Evolutionary conservation across 2,329 filamentous ascomycete species (phyloP).

Genomic region (Aspergillus texensis): DNA sequence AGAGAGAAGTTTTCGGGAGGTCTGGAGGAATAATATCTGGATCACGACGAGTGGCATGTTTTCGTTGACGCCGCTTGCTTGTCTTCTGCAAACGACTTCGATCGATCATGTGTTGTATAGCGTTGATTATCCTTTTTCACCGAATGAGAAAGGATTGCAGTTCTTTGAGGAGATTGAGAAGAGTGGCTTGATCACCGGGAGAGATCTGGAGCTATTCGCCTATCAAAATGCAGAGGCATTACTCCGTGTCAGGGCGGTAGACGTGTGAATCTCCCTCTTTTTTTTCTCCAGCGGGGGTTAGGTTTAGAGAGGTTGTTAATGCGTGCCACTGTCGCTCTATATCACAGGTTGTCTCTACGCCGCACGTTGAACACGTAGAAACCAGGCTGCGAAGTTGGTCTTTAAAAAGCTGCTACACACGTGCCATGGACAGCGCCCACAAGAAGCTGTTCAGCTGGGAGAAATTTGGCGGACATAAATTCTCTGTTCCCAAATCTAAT

Average conservation of each 20-base stretch:
- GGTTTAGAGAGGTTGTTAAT: background rate
- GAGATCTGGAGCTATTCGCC: constrained; percentile 54
- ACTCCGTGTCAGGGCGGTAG: constrained; percentile 35
- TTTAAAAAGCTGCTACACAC: background rate
- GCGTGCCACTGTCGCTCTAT: background rate
- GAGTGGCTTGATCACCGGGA: constrained; percentile 53
- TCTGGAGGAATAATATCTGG: constrained; percentile 43
- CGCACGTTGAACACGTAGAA: background rate
- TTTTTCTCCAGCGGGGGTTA: background rate
- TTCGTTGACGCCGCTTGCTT: constrained; percentile 9
- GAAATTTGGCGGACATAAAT: background rate
- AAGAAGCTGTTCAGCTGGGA: background rate
- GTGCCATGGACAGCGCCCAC: too few species aligned
- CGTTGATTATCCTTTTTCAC: constrained; percentile 49
- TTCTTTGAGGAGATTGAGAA: constrained; percentile 54
- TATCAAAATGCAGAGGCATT: constrained; percentile 56
- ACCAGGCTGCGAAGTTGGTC: background rate
- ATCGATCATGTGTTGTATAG: constrained; percentile 15
- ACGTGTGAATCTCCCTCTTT: background rate
- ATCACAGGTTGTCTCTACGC: background rate
- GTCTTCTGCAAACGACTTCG: constrained; percentile 6
- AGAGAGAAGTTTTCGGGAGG: constrained; percentile 43
- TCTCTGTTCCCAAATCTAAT: background rate
- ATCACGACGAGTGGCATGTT: constrained; percentile 16
- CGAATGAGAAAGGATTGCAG: constrained; percentile 51